Percentiles rank a stretch among this genome's conserved stretches.
Evolutionary conservation across 1,284 basidiomycete genomes (phyloP).

Genomic region (Cryptococcus sp.): DNA sequence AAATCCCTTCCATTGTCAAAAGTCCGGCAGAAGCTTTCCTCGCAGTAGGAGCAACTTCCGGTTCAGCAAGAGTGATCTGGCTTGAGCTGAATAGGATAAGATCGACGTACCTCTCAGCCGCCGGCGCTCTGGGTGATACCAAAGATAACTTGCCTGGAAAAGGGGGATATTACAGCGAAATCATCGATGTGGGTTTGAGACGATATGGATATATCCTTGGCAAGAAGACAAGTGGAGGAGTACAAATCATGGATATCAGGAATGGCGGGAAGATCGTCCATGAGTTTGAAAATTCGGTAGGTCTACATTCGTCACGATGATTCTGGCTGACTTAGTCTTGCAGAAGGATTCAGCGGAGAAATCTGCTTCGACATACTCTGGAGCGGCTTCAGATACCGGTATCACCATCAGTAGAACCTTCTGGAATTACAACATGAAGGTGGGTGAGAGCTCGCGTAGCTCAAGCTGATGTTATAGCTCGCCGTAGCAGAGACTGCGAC

Average conservation of each 20-base stretch:
- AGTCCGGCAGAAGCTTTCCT: slow-evolving; percentile 30
- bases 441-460: slow-evolving; percentile 41
- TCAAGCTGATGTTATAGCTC: slow-evolving; percentile 8
- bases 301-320: slow-evolving; percentile 14
- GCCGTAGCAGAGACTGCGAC: slow-evolving; percentile 15
- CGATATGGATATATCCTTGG: slow-evolving; percentile 44
- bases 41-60: slow-evolving; percentile 13
- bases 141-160: slow-evolving; percentile 51
- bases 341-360: slow-evolving; percentile 32
- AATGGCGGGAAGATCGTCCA: slow-evolving; percentile 53
- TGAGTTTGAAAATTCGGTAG: slow-evolving; percentile 60
- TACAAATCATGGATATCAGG: slow-evolving; percentile 55
- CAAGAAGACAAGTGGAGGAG: slow-evolving; percentile 55
- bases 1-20: slow-evolving; percentile 59
- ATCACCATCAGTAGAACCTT: slow-evolving; percentile 60
- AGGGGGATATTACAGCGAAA: slow-evolving; percentile 18
- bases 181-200: slow-evolving; percentile 35
- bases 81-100: slow-evolving; percentile 58
- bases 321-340: not conserved
- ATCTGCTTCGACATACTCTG: slow-evolving; percentile 53
- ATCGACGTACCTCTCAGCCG: slow-evolving; percentile 14
- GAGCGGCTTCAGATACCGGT: slow-evolving; percentile 9
- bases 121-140: slow-evolving; percentile 50
- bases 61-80: slow-evolving; percentile 59
- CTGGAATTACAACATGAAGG: slow-evolving; percentile 62